These are phyloP conservation scores for Zalerion maritima DNA, from an alignment of 495 filamentous ascomycete species.

Conservation along the genomic window DNA sequence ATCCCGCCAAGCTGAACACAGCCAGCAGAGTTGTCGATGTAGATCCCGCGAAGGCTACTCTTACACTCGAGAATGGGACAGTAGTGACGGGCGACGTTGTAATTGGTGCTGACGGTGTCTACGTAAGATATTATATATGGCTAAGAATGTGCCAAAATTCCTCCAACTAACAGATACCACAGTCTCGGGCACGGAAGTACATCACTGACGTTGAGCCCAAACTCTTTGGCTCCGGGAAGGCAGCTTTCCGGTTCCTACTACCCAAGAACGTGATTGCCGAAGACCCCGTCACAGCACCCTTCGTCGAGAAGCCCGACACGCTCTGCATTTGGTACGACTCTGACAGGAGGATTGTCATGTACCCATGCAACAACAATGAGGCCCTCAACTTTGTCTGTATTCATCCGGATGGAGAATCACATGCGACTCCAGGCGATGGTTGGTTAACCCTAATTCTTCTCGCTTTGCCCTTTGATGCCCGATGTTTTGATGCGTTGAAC, in stretches of 20 bases:
- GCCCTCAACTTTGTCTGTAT: slow-evolving; percentile 47
- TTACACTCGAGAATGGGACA: slow-evolving; percentile 26
- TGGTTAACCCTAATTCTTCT: not conserved
- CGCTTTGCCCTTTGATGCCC: not conserved
- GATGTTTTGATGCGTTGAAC: too few relatives aligned
- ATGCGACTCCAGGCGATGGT: slow-evolving; percentile 12
- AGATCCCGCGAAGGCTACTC: slow-evolving; percentile 24
- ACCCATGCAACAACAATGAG: slow-evolving; percentile 39
- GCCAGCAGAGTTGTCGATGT: slow-evolving; percentile 29
- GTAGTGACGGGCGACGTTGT: slow-evolving; percentile 21
- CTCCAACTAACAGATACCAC: slow-evolving; percentile 1
- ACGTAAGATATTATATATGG: slow-evolving; percentile 14
- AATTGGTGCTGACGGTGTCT: slow-evolving; percentile 27
- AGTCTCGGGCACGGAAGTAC: slow-evolving; percentile 18
- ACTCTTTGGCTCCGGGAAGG: slow-evolving; percentile 35
- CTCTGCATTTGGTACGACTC: slow-evolving; percentile 34
- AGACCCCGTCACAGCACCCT: slow-evolving; percentile 30
- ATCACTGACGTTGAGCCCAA: slow-evolving; percentile 20
- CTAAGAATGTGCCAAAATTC: too few relatives aligned
- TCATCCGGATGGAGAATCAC: slow-evolving; percentile 33
- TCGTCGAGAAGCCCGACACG: slow-evolving; percentile 24
- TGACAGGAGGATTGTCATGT: slow-evolving; percentile 43
- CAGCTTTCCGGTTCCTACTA: slow-evolving; percentile 48
- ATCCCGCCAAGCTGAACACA: slow-evolving; percentile 26
- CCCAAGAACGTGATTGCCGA: slow-evolving; percentile 24